These are phyloP conservation scores for Candida ficus DNA, from an alignment of 805 yeast genomes.

Conservation along the genomic window DNA sequence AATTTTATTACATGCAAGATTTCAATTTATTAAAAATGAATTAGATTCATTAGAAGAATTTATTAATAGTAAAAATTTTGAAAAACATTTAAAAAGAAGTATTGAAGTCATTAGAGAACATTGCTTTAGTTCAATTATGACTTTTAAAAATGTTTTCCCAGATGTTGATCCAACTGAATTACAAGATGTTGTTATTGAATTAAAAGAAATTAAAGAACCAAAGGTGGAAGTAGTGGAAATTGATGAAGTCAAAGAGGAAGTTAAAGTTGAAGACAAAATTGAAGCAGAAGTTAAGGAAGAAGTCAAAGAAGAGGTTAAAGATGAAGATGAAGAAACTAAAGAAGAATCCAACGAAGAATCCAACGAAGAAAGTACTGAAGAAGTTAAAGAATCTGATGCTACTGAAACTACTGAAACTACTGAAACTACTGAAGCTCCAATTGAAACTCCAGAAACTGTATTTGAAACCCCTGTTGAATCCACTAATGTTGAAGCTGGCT, in stretches of 20 bases:
- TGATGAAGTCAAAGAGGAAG: background rate
- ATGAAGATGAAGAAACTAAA: background rate
- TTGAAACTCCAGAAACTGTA: background rate
- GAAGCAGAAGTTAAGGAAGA: background rate
- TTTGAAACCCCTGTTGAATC: conserved; percentile 3
- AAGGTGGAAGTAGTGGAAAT: conserved; percentile 10
- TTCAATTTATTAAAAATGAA: conserved; percentile 60
- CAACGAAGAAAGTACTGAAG: background rate
- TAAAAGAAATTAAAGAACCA: conserved; percentile 12
- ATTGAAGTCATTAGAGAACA: conserved; percentile 84
- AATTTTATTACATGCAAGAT: conserved; percentile 63
- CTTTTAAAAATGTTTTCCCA: conserved; percentile 59
- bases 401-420: background rate
- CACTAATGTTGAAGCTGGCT: background rate
- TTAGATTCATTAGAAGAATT: conserved; percentile 53
- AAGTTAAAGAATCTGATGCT: background rate
- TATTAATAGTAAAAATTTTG: conserved; percentile 42
- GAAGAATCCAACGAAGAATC: background rate
- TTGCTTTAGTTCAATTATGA: conserved; percentile 66
- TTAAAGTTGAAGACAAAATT: background rate
- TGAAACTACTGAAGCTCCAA: background rate
- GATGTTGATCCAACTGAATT: conserved; percentile 25
- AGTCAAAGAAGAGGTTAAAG: no score
- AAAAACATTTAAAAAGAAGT: conserved; percentile 67
- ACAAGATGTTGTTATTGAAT: conserved; percentile 14